Evolutionary conservation across 495 filamentous ascomycete genomes (phyloP).

Genomic region (Aspergillus ostianus): DNA sequence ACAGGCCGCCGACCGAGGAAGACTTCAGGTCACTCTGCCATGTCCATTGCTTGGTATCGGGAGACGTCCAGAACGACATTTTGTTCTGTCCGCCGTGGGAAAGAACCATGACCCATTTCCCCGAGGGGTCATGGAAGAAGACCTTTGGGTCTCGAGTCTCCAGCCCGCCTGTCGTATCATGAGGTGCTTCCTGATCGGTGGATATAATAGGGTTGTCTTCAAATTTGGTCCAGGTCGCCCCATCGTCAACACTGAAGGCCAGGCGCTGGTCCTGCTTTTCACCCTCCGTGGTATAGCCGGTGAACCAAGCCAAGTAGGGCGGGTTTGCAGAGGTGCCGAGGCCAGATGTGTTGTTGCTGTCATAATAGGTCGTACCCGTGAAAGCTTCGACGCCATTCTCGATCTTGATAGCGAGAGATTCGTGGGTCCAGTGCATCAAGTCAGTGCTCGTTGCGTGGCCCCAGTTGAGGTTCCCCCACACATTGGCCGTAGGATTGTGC

Average conservation of each 20-base stretch:
- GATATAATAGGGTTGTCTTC: conserved; percentile 8
- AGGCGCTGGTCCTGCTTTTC: conserved; percentile 12
- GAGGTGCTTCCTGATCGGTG: conserved; percentile 2
- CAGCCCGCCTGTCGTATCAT: conserved; percentile 7
- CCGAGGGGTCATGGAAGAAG: conserved; percentile 7
- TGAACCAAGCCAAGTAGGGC: conserved; percentile 10
- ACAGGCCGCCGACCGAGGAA: neutral
- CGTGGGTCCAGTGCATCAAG: conserved; percentile 4
- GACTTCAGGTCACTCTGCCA: conserved; percentile 9
- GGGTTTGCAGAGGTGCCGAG: conserved; percentile 5
- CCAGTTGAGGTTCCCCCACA: conserved; percentile 16
- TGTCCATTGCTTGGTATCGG: conserved; percentile 8
- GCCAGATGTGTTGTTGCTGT: conserved; percentile 5
- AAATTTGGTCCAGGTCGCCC: conserved; percentile 6
- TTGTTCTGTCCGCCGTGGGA: conserved; percentile 13
- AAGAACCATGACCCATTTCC: conserved; percentile 14
- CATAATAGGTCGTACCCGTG: conserved; percentile 9
- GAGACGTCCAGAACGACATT: conserved; percentile 9
- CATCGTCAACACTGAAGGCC: conserved; percentile 8
- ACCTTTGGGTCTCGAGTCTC: conserved; percentile 15
- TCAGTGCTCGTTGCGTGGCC: conserved; percentile 15
- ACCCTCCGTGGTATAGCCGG: conserved; percentile 8
- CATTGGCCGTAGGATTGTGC: conserved; percentile 16
- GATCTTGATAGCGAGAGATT: conserved; percentile 9
- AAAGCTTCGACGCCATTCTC: conserved; percentile 8